Evolutionary conservation across 768 basidiomycete genomes (phyloP).

Genomic region (Tylopilus intermedius): DNA sequence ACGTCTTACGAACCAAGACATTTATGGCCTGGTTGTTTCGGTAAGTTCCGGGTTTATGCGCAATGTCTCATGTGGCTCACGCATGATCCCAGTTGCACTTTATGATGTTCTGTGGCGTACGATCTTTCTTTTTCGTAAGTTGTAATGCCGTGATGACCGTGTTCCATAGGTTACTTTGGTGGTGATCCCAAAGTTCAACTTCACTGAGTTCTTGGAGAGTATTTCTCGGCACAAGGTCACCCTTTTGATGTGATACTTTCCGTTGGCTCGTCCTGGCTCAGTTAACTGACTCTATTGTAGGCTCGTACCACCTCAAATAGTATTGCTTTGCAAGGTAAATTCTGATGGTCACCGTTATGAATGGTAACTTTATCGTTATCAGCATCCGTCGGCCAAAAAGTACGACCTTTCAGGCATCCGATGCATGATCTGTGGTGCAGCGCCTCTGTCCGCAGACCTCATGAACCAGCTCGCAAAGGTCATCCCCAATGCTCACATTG

Average conservation of each 20-base stretch:
- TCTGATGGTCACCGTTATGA: neutral
- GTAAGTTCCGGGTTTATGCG: conserved; percentile 31
- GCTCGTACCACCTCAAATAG: conserved; percentile 61
- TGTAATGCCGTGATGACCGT: conserved; percentile 1
- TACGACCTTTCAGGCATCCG: conserved; percentile 50
- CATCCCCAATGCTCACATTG: conserved; percentile 56
- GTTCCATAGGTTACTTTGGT: conserved; percentile 48
- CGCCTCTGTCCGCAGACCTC: conserved; percentile 57
- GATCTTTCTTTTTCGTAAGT: conserved; percentile 3
- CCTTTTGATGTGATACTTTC: conserved; percentile 44
- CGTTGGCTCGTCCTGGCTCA: neutral
- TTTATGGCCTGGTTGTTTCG: conserved; percentile 55
- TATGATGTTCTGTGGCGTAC: conserved; percentile 49
- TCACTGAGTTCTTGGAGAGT: conserved; percentile 56
- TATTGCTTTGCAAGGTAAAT: conserved; percentile 60
- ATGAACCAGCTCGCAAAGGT: conserved; percentile 40
- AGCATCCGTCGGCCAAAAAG: conserved; percentile 51
- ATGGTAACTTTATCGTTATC: neutral
- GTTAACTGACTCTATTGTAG: conserved; percentile 27
- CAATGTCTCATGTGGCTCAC: conserved; percentile 3
- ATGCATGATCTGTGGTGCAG: conserved; percentile 54
- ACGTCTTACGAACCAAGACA: conserved; percentile 36
- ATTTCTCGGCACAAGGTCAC: conserved; percentile 54
- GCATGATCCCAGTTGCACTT: conserved; percentile 42
- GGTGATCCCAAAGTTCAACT: conserved; percentile 59